Percentiles rank a stretch among this genome's conserved stretches.
These are phyloP conservation scores for Hyphopichia buzzinii DNA, from an alignment of 1,139 yeast genomes.

Conservation along the genomic window DNA sequence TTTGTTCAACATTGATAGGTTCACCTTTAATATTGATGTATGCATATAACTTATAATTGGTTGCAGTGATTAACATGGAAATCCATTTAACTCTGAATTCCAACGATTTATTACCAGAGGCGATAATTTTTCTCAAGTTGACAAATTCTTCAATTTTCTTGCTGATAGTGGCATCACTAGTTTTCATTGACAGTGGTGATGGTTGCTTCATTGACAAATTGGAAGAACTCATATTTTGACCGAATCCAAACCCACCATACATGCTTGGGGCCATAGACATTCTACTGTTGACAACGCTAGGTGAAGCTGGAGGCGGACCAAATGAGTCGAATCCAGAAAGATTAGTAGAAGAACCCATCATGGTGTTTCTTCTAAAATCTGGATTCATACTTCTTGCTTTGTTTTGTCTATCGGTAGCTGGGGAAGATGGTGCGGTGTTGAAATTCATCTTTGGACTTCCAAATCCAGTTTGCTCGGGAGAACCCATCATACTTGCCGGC, in stretches of 20 bases:
- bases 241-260: not conserved
- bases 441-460: conserved; percentile 21
- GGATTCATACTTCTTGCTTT: conserved; percentile 21
- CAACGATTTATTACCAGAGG: conserved; percentile 43
- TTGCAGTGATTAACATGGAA: conserved; percentile 42
- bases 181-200: conserved; percentile 7
- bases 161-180: conserved; percentile 23
- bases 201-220: conserved; percentile 7
- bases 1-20: conserved; percentile 30
- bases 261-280: conserved; percentile 4
- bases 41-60: conserved; percentile 39
- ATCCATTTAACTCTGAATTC: conserved; percentile 47
- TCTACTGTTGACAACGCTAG: conserved; percentile 1
- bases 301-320: conserved; percentile 1
- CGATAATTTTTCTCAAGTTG: conserved; percentile 34
- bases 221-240: not conserved
- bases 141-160: conserved; percentile 37
- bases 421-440: conserved; percentile 16
- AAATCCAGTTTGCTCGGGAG: conserved; percentile 10
- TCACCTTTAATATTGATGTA: conserved; percentile 48
- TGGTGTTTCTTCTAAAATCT: conserved; percentile 19
- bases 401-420: conserved; percentile 9
- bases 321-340: conserved; percentile 4
- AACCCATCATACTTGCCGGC: conserved; percentile 5
- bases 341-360: conserved; percentile 11